phyloP scores from a whole-genome alignment of 2,329 filamentous ascomycete genomes.

The Aspergillus neoniger region DNA sequence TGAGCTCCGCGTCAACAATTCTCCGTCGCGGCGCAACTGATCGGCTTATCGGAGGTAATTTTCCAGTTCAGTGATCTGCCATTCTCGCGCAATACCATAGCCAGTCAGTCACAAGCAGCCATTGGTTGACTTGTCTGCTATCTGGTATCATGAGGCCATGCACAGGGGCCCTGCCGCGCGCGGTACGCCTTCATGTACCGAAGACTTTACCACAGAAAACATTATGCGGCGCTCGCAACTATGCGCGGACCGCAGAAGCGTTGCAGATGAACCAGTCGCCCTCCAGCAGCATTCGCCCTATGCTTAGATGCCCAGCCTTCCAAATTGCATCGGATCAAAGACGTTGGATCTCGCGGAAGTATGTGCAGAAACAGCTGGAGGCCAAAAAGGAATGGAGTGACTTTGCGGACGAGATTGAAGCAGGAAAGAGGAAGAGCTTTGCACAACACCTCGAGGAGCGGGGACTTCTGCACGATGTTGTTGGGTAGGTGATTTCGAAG shows the following conservation, averaged over 20 bases:
- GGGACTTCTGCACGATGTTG: constrained; percentile 49
- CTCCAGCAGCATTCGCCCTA: constrained; percentile 18
- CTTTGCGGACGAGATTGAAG: constrained; percentile 46
- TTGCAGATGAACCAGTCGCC: constrained; percentile 20
- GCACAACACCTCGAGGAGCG: constrained; percentile 48
- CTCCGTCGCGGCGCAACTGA: constrained; percentile 19
- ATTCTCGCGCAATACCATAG: not conserved
- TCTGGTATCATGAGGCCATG: constrained; percentile 31
- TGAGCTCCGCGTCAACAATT: constrained; percentile 27
- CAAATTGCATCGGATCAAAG: constrained; percentile 22
- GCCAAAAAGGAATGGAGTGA: constrained; percentile 43
- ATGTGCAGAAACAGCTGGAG: constrained; percentile 41
- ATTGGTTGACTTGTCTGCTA: constrained; percentile 7
- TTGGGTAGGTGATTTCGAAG: constrained; percentile 39
- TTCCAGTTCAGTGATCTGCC: not conserved
- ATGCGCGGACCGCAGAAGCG: constrained; percentile 24
- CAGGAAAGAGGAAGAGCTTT: constrained; percentile 47
- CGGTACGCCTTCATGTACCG: constrained; percentile 25
- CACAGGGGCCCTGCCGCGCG: constrained; percentile 23
- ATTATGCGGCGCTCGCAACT: constrained; percentile 27
- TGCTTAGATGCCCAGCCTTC: constrained; percentile 3
- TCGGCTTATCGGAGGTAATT: constrained; percentile 21
- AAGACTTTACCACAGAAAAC: constrained; percentile 13
- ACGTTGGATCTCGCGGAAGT: constrained; percentile 42
- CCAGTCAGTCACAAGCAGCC: constrained; percentile 2